Percentiles rank a stretch among this genome's conserved stretches.
Conservation (phyloP, 2,329 filamentous ascomycete genomes). For the Fusarium cyanostomum region DNA sequence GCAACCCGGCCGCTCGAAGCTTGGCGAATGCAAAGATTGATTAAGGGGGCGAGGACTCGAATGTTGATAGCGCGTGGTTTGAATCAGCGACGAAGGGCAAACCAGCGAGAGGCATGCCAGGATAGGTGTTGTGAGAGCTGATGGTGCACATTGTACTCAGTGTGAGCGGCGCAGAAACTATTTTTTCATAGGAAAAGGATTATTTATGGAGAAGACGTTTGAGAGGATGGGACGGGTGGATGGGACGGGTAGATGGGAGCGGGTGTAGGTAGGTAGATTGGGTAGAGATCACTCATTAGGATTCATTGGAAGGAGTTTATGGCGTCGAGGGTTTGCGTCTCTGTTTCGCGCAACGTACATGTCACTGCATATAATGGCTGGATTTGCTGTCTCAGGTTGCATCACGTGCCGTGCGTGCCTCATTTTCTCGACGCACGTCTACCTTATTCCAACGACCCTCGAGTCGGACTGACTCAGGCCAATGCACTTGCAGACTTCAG, state of each 20-base stretch:
- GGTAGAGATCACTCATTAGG: constrained; percentile 13
- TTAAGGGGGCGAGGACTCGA: constrained; percentile 49
- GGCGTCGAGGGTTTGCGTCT: too few species aligned
- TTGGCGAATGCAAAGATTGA: constrained; percentile 81
- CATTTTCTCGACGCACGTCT: constrained; percentile 1
- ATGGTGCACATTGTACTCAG: constrained; percentile 18
- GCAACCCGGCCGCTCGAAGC: constrained; percentile 71
- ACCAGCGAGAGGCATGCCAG: neutral
- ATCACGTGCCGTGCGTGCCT: constrained; percentile 28
- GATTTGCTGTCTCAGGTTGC: constrained; percentile 20
- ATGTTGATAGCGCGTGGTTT: neutral
- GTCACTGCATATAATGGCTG: constrained; percentile 9
- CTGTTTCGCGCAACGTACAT: too few species aligned
- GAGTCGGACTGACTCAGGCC: constrained; percentile 2
- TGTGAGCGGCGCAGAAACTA: constrained; percentile 12
- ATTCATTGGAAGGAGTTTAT: constrained; percentile 6
- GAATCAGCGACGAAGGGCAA: neutral
- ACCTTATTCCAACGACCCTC: neutral
- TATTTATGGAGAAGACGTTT: neutral
- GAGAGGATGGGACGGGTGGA: neutral
- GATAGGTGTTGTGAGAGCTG: constrained; percentile 21
- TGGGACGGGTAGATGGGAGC: constrained; percentile 7
- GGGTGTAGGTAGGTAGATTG: neutral
- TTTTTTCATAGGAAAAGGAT: constrained; percentile 3
- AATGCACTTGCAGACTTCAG: constrained; percentile 4